These are phyloP conservation scores for Crithidia thermophila DNA, from an alignment of 208 protist genomes.

Conservation along the genomic window DNA sequence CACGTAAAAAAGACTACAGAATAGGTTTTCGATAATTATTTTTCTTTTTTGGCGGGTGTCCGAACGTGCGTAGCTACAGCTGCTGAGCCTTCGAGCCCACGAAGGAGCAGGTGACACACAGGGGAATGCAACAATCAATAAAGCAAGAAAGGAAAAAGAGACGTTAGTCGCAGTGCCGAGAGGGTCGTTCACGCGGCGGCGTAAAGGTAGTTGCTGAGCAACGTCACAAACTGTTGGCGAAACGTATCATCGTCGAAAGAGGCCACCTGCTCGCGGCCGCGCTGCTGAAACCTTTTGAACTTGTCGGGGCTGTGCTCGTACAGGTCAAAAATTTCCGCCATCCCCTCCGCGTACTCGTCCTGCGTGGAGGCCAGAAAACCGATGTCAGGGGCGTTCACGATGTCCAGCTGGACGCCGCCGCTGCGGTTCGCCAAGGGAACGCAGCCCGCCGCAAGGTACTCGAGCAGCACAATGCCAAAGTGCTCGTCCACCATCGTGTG, in stretches of 20 bases:
- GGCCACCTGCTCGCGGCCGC: conserved; percentile 32
- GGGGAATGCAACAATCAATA: not conserved
- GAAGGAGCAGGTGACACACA: too few relatives aligned
- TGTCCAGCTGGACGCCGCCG: conserved; percentile 95
- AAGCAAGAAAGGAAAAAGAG: not conserved
- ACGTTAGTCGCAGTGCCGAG: too few relatives aligned
- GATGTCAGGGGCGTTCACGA: conserved; percentile 65
- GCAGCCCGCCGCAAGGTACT: conserved; percentile 95
- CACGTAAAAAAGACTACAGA: too few relatives aligned
- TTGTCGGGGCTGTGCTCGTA: conserved; percentile 22
- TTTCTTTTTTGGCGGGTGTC: too few relatives aligned
- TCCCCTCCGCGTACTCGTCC: conserved; percentile 85
- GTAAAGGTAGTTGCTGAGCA: conserved; percentile 32
- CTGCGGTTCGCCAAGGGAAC: conserved; percentile 94
- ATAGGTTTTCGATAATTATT: too few relatives aligned
- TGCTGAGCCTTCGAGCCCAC: too few relatives aligned
- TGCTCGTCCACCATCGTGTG: conserved; percentile 99
- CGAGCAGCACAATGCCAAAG: conserved; percentile 99
- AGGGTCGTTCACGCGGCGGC: not conserved
- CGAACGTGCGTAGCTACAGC: too few relatives aligned
- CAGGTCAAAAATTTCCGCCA: conserved; percentile 60
- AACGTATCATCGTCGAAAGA: conserved; percentile 42
- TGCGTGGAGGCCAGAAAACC: conserved; percentile 90
- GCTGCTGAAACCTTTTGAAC: conserved; percentile 45
- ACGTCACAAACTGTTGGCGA: conserved; percentile 25